Percentiles rank a stretch among this genome's conserved stretches.
These are phyloP conservation scores for Pseudocercospora vitis DNA, from an alignment of 2,329 filamentous ascomycete species.

Conservation along the genomic window DNA sequence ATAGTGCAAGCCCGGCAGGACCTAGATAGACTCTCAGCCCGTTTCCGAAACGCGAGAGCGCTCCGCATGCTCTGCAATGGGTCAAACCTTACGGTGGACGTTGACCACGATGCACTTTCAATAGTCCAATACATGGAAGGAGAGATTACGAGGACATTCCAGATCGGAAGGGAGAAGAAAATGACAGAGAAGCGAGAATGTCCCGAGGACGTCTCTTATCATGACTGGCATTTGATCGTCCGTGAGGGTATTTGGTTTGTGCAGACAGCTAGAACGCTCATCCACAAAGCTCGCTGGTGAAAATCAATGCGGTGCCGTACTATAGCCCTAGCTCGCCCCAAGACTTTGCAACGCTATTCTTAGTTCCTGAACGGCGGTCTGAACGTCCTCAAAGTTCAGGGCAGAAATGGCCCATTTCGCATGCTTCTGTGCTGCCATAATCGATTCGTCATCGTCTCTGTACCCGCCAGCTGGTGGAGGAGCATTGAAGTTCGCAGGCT, in stretches of 20 bases:
- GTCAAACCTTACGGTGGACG: too few relatives aligned
- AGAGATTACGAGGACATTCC: too few relatives aligned
- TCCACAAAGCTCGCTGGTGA: neutral
- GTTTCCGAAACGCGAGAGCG: too few relatives aligned
- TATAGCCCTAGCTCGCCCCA: constrained; percentile 56
- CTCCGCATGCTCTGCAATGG: too few relatives aligned
- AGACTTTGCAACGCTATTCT: constrained; percentile 69
- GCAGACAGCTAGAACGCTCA: neutral
- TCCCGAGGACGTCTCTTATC: too few relatives aligned
- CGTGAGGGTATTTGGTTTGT: neutral
- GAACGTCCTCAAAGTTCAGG: constrained; percentile 91
- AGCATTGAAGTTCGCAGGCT: constrained; percentile 9
- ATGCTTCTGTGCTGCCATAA: constrained; percentile 86
- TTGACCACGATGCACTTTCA: too few relatives aligned
- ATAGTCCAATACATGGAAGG: too few relatives aligned
- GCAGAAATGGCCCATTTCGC: constrained; percentile 96
- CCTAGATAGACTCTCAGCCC: too few relatives aligned
- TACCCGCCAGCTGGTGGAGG: constrained; percentile 45
- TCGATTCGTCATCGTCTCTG: constrained; percentile 65
- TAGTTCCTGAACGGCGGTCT: constrained; percentile 84
- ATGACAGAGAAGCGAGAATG: too few relatives aligned
- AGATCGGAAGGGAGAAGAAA: too few relatives aligned
- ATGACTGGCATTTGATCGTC: too few relatives aligned
- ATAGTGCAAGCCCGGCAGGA: too few relatives aligned
- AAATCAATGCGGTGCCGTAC: neutral